These are phyloP conservation scores for Termitomyces sp. DNA, from an alignment of 768 basidiomycete species.

Conservation along the genomic window DNA sequence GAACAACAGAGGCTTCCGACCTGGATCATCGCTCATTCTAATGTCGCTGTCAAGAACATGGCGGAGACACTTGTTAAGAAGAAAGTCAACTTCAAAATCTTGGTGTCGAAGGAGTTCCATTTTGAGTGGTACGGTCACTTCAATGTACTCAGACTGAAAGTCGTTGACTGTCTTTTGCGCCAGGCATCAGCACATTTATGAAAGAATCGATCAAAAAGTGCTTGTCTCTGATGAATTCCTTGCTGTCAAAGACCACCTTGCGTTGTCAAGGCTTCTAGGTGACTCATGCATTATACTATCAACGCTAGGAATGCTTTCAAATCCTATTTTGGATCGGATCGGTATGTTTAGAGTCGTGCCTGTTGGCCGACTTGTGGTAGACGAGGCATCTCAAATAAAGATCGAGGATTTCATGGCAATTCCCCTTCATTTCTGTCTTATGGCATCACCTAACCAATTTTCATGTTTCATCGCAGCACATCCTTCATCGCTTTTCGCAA, in stretches of 20 bases:
- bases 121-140: constrained; percentile 35
- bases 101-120: constrained; percentile 45
- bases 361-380: constrained; percentile 43
- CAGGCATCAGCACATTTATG: constrained; percentile 51
- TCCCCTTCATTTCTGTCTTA: background rate
- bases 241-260: constrained; percentile 10
- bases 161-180: background rate
- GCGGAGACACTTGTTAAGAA: constrained; percentile 35
- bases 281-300: constrained; percentile 33
- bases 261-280: constrained; percentile 21
- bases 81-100: constrained; percentile 31
- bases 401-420: constrained; percentile 41
- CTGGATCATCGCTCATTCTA: constrained; percentile 45
- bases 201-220: constrained; percentile 22
- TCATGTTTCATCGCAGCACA: constrained; percentile 22
- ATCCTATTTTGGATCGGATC: constrained; percentile 29
- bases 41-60: constrained; percentile 47
- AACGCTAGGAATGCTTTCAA: constrained; percentile 47
- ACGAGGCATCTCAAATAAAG: constrained; percentile 51
- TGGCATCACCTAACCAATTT: background rate
- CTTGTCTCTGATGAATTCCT: constrained; percentile 39
- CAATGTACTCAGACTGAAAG: background rate
- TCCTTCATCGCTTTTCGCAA: constrained; percentile 35
- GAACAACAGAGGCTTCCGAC: constrained; percentile 15
- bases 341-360: constrained; percentile 32